phyloP scores from a whole-genome alignment of 2,329 filamentous ascomycete genomes.

The Microsporum canis region DNA sequence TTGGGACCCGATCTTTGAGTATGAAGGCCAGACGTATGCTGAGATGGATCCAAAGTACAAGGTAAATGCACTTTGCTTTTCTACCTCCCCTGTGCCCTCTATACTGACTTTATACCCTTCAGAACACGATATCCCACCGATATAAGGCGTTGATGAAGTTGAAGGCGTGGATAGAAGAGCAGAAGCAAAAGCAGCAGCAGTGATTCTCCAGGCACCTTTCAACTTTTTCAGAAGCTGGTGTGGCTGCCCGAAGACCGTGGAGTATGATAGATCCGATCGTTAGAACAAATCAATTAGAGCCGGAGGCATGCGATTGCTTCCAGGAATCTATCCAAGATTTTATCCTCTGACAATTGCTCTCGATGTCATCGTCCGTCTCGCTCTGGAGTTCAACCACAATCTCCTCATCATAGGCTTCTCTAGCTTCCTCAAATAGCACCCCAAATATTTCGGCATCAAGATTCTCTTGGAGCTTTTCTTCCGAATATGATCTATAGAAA shows the following conservation, averaged over 20 bases:
- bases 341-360: slow-evolving; percentile 75
- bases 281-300: background rate
- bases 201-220: background rate
- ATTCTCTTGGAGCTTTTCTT: slow-evolving; percentile 88
- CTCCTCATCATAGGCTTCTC: slow-evolving; percentile 72
- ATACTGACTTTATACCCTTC: background rate
- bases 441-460: slow-evolving; percentile 97
- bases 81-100: background rate
- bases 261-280: background rate
- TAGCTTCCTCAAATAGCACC: slow-evolving; percentile 78
- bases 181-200: slow-evolving; percentile 16
- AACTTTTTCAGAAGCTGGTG: background rate
- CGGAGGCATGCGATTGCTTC: slow-evolving; percentile 45
- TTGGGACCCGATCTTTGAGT: slow-evolving; percentile 95
- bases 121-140: slow-evolving; percentile 86
- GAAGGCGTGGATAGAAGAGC: slow-evolving; percentile 61
- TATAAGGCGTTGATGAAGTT: slow-evolving; percentile 78
- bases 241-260: background rate
- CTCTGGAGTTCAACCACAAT: slow-evolving; percentile 83
- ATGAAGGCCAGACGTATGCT: slow-evolving; percentile 80
- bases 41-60: slow-evolving; percentile 92
- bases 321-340: slow-evolving; percentile 72
- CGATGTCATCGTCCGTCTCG: slow-evolving; percentile 71
- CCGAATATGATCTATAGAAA: slow-evolving; percentile 57
- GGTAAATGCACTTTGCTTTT: slow-evolving; percentile 42